phyloP scores from a whole-genome alignment of 805 yeast genomes.

The Wickerhamomyces kurtzmanii region DNA sequence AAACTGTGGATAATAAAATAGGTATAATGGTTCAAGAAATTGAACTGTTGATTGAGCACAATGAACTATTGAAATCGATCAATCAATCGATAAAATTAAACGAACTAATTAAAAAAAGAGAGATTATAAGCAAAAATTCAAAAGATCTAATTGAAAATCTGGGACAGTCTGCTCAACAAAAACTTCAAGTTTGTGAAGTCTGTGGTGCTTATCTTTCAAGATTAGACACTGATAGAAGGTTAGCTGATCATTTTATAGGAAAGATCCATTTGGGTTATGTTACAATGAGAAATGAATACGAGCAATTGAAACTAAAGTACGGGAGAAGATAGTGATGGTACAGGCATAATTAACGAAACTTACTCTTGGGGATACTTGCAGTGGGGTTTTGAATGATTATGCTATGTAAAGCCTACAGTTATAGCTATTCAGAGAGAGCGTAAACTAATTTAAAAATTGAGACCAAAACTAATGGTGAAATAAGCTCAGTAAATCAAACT shows the following conservation, averaged over 20 bases:
- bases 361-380: no score
- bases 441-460: no score
- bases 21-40: slow-evolving; percentile 63
- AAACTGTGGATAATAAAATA: slow-evolving; percentile 49
- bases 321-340: slow-evolving; percentile 6
- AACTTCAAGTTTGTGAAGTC: slow-evolving; percentile 78
- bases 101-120: slow-evolving; percentile 37
- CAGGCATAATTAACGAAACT: no score
- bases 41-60: slow-evolving; percentile 35
- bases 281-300: slow-evolving; percentile 53
- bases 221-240: slow-evolving; percentile 76
- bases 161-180: slow-evolving; percentile 83
- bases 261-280: slow-evolving; percentile 80
- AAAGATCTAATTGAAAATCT: slow-evolving; percentile 56
- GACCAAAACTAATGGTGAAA: no score
- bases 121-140: slow-evolving; percentile 42
- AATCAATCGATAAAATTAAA: slow-evolving; percentile 37
- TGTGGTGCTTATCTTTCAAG: slow-evolving; percentile 87
- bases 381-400: no score
- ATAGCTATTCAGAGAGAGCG: no score
- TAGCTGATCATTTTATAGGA: slow-evolving; percentile 87
- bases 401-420: no score
- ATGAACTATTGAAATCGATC: slow-evolving; percentile 42
- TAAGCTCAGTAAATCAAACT: no score
- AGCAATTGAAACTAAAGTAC: slow-evolving; percentile 22